Conservation (phyloP, 2,329 filamentous ascomycete genomes). For the Epichloe brachyelytri region DNA sequence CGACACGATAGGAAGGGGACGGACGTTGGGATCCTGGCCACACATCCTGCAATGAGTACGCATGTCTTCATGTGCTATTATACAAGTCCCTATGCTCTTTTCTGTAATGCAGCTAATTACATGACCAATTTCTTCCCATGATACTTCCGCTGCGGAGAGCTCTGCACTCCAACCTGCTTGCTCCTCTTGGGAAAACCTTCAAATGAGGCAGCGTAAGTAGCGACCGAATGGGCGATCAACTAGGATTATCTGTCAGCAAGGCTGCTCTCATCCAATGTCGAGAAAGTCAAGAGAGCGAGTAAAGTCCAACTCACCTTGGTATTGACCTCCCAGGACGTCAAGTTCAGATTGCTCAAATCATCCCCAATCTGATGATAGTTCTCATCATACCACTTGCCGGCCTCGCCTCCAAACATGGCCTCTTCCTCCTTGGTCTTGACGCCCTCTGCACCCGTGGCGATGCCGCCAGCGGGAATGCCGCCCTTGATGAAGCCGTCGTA, state of each 20-base stretch:
- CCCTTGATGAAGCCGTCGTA: constrained; percentile 65
- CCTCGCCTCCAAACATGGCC: constrained; percentile 56
- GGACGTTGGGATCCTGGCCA: too few relatives aligned
- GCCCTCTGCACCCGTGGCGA: constrained; percentile 66
- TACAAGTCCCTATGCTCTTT: too few relatives aligned
- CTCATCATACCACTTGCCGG: constrained; percentile 45
- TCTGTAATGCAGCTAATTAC: constrained; percentile 16
- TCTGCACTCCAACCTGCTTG: constrained; percentile 13
- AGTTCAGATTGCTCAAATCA: constrained; percentile 42
- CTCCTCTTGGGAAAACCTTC: constrained; percentile 49
- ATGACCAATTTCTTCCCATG: constrained; percentile 35
- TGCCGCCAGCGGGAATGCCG: constrained; percentile 61
- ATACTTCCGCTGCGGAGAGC: constrained; percentile 29
- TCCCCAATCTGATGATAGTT: constrained; percentile 53
- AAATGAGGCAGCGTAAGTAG: constrained; percentile 53
- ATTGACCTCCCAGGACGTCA: constrained; percentile 48
- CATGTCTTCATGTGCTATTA: too few relatives aligned
- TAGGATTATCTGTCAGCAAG: constrained; percentile 12
- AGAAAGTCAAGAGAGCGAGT: constrained; percentile 8
- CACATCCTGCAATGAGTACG: too few relatives aligned
- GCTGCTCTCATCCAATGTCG: not conserved
- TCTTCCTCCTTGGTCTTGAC: constrained; percentile 58
- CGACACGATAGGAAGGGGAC: too few relatives aligned
- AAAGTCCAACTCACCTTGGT: constrained; percentile 33
- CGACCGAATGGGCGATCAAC: constrained; percentile 61